A percentile compares a stretch with the other conserved stretches of the same genome.
Conservation (phyloP, 2,329 filamentous ascomycete species). For the Fusarium metavorans region DNA sequence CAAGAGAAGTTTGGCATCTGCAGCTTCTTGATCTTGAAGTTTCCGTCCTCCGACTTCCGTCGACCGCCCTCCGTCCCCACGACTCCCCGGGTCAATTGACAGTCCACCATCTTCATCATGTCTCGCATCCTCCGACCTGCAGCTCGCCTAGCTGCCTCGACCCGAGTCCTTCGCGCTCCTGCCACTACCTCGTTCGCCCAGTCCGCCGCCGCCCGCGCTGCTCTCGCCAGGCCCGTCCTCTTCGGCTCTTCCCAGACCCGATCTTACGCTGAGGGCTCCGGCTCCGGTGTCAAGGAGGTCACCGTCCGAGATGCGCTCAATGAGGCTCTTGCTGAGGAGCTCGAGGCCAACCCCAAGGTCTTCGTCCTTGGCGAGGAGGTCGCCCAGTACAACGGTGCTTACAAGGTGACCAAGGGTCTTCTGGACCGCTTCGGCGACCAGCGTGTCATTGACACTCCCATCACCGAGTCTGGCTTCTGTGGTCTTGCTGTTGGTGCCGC, state of each 20-base stretch:
- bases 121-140: conserved; percentile 65
- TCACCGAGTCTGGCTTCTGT: conserved; percentile 95
- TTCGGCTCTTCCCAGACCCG: conserved; percentile 60
- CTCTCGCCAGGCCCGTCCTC: conserved; percentile 53
- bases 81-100: conserved; percentile 41
- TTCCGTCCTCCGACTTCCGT: conserved; percentile 21
- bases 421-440: conserved; percentile 97
- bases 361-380: conserved; percentile 98
- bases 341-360: conserved; percentile 93
- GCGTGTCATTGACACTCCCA: conserved; percentile 97
- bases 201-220: conserved; percentile 53
- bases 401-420: conserved; percentile 99
- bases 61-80: conserved; percentile 25
- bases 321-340: conserved; percentile 96
- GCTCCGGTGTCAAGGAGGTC: conserved; percentile 82
- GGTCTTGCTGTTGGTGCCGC: conserved; percentile 96
- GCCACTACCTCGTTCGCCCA: conserved; percentile 53
- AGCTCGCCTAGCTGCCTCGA: conserved; percentile 60
- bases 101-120: conserved; percentile 52
- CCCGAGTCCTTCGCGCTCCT: conserved; percentile 52
- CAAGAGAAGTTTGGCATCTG: conserved; percentile 39
- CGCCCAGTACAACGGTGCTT: conserved; percentile 99
- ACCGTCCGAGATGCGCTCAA: conserved; percentile 98
- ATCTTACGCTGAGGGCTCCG: conserved; percentile 65
- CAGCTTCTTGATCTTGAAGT: conserved; percentile 36